phyloP scores from a whole-genome alignment of 805 yeast genomes.

The Metschnikowia continentalis region DNA sequence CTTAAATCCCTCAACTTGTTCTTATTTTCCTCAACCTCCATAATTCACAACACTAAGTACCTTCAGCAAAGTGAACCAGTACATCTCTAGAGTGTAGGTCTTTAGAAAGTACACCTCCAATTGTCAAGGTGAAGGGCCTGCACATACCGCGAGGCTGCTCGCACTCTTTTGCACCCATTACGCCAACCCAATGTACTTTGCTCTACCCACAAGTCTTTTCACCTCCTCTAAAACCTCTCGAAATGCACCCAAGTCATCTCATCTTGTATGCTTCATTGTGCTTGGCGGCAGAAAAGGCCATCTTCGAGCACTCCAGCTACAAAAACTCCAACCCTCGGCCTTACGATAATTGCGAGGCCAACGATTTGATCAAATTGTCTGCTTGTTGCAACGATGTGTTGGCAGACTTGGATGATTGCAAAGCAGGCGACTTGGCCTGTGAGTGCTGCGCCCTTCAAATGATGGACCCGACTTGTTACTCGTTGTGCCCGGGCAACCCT shows the following conservation, averaged over 20 bases:
- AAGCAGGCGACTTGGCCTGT: slow-evolving; percentile 51
- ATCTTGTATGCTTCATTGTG: background rate
- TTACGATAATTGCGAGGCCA: slow-evolving; percentile 37
- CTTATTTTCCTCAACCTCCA: too few species aligned
- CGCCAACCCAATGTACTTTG: background rate
- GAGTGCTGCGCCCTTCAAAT: slow-evolving; percentile 55
- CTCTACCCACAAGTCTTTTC: background rate
- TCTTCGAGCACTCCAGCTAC: slow-evolving; percentile 37
- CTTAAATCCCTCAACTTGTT: too few species aligned
- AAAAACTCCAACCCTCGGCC: slow-evolving; percentile 45
- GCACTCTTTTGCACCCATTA: slow-evolving; percentile 4
- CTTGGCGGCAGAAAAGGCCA: slow-evolving; percentile 6
- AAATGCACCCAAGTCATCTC: background rate
- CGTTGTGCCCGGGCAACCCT: slow-evolving; percentile 46
- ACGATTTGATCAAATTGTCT: slow-evolving; percentile 40
- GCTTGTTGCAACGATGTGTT: slow-evolving; percentile 46
- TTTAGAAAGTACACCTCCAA: background rate
- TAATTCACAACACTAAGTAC: background rate
- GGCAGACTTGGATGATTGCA: slow-evolving; percentile 44
- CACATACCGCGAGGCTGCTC: background rate
- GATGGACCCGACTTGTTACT: slow-evolving; percentile 43
- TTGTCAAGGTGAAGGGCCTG: background rate
- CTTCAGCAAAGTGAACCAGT: too few species aligned
- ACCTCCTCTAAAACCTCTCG: background rate
- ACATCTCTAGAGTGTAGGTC: too few species aligned